Conservation (phyloP, 192 early-diverging fungal genomes). For the Umbelopsis isabellina region DNA sequence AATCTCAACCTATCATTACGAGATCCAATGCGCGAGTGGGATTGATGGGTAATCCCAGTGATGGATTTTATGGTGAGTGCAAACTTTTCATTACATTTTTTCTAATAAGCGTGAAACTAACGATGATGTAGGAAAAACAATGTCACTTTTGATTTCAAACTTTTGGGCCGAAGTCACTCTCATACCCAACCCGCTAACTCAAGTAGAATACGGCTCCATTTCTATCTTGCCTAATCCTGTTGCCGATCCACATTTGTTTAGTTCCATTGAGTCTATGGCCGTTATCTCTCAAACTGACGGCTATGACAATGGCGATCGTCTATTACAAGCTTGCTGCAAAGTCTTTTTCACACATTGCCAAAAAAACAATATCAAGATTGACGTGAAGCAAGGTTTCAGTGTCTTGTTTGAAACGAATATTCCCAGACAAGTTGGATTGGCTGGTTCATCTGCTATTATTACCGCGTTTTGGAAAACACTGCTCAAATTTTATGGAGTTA, state of each 20-base stretch:
- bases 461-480: slow-evolving; percentile 57
- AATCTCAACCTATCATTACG: slow-evolving; percentile 30
- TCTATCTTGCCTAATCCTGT: slow-evolving; percentile 39
- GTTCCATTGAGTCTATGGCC: slow-evolving; percentile 33
- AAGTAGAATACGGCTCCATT: slow-evolving; percentile 44
- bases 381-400: slow-evolving; percentile 50
- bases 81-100: background rate
- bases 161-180: slow-evolving; percentile 59
- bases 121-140: slow-evolving; percentile 46
- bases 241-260: slow-evolving; percentile 44
- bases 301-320: slow-evolving; percentile 52
- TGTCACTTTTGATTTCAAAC: slow-evolving; percentile 64
- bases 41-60: slow-evolving; percentile 67
- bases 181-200: slow-evolving; percentile 44
- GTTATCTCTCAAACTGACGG: slow-evolving; percentile 47
- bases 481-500: slow-evolving; percentile 42
- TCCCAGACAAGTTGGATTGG: slow-evolving; percentile 56
- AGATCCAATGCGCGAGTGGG: slow-evolving; percentile 60
- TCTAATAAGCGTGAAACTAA: background rate
- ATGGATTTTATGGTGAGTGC: slow-evolving; percentile 61
- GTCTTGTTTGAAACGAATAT: slow-evolving; percentile 62
- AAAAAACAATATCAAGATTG: slow-evolving; percentile 35
- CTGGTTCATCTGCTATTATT: slow-evolving; percentile 61
- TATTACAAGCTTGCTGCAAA: slow-evolving; percentile 57
- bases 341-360: slow-evolving; percentile 53